These are phyloP conservation scores for Argentina anserina DNA, from an alignment of 306 rosid species.

Conservation along the genomic window DNA sequence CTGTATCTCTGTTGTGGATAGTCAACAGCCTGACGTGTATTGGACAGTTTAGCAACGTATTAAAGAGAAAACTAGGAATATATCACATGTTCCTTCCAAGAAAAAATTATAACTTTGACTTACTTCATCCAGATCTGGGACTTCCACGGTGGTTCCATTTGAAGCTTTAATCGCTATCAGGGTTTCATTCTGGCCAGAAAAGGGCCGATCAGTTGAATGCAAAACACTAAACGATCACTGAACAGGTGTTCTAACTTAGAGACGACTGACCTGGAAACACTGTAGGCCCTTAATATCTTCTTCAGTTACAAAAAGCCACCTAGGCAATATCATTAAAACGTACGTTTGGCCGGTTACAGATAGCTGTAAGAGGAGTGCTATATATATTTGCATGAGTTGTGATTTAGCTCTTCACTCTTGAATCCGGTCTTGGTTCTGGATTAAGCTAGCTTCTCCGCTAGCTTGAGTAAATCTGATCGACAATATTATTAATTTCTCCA, in stretches of 20 bases:
- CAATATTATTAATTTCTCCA: not conserved
- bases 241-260: conserved; percentile 16
- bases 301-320: conserved; percentile 90
- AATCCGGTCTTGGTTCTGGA: not conserved
- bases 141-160: conserved; percentile 97
- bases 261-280: conserved; percentile 65
- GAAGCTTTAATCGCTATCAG: conserved; percentile 97
- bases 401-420: not conserved
- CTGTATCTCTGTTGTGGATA: conserved; percentile 89
- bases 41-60: conserved; percentile 30
- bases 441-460: not conserved
- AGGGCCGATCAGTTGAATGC: conserved; percentile 23
- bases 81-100: conserved; percentile 18
- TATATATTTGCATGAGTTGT: not conserved
- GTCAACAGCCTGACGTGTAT: conserved; percentile 71
- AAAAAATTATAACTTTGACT: conserved; percentile 36
- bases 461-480: not conserved
- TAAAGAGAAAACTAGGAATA: conserved; percentile 29
- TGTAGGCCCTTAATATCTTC: conserved; percentile 87
- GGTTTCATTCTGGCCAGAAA: conserved; percentile 78
- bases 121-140: conserved; percentile 99
- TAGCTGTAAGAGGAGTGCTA: not conserved
- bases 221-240: conserved; percentile 14
- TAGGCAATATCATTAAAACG: conserved; percentile 18
- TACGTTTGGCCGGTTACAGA: too few species aligned